phyloP scores from a whole-genome alignment of 2,329 filamentous ascomycete species.

The Venturia aucupariae region DNA sequence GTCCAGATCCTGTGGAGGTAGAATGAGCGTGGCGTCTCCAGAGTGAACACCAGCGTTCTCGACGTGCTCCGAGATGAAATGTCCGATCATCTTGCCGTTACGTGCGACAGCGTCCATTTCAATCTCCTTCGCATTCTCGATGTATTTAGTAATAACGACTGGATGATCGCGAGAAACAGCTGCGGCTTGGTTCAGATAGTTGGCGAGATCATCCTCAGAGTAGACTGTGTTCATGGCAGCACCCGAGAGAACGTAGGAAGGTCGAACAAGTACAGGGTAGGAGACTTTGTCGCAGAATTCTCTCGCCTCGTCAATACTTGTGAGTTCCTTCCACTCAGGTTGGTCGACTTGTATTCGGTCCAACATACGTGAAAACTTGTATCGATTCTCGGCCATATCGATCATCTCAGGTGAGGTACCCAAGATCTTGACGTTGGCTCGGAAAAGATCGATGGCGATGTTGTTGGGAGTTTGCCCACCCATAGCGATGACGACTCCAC shows the following conservation, averaged over 20 bases:
- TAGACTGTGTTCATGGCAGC: conserved; percentile 99
- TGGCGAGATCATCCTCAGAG: conserved; percentile 83
- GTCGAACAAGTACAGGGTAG: conserved; percentile 90
- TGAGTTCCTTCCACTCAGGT: conserved; percentile 95
- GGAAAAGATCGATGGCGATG: conserved; percentile 81
- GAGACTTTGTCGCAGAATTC: conserved; percentile 79
- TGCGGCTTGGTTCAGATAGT: conserved; percentile 79
- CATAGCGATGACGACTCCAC: conserved; percentile 87
- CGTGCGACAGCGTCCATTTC: conserved; percentile 98
- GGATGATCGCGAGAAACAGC: conserved; percentile 93
- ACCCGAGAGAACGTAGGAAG: conserved; percentile 92
- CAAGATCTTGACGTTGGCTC: conserved; percentile 82
- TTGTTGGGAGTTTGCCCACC: conserved; percentile 97
- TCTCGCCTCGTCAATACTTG: conserved; percentile 83
- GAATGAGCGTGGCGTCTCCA: conserved; percentile 89
- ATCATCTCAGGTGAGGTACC: conserved; percentile 99
- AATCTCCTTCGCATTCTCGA: conserved; percentile 98
- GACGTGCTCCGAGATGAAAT: conserved; percentile 97
- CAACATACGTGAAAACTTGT: conserved; percentile 98
- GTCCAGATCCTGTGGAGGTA: conserved; percentile 89
- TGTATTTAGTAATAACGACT: conserved; percentile 98
- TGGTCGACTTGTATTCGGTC: conserved; percentile 93
- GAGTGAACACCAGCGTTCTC: conserved; percentile 98
- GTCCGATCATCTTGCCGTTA: conserved; percentile 80
- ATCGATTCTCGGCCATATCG: conserved; percentile 91